phyloP scores from a whole-genome alignment of 441 rosid genomes.

The Iberis amara region DNA sequence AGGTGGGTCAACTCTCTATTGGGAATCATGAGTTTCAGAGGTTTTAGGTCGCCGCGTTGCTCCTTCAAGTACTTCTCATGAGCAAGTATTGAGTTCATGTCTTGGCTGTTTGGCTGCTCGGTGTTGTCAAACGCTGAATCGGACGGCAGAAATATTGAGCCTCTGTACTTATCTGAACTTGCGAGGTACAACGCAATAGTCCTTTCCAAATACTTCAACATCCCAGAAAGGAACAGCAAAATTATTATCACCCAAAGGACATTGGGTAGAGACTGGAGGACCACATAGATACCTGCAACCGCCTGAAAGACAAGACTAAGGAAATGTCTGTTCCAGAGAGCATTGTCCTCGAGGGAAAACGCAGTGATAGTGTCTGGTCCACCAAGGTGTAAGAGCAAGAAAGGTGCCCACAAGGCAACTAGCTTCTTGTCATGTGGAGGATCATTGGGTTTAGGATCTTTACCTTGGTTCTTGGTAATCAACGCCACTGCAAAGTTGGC shows the following conservation, averaged over 20 bases:
- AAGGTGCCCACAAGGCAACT: conserved; percentile 53
- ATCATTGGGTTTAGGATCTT: background rate
- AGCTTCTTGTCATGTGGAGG: conserved; percentile 16
- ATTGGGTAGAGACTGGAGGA: conserved; percentile 34
- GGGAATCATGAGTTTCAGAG: too few species aligned
- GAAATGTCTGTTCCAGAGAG: conserved; percentile 53
- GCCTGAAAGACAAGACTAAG: conserved; percentile 41
- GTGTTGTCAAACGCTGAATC: too few species aligned
- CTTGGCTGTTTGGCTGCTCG: too few species aligned
- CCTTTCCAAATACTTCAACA: conserved; percentile 50
- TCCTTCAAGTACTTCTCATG: too few species aligned
- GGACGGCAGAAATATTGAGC: too few species aligned
- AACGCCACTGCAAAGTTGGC: conserved; percentile 24
- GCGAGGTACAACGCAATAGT: conserved; percentile 47
- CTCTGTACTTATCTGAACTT: too few species aligned
- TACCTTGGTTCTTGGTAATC: conserved; percentile 31
- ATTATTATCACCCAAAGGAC: conserved; percentile 34
- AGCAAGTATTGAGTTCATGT: too few species aligned
- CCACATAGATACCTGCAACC: conserved; percentile 37
- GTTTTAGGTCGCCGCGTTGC: too few species aligned
- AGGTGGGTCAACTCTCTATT: background rate
- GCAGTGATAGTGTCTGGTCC: conserved; percentile 76
- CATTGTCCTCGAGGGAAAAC: conserved; percentile 54
- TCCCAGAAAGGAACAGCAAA: conserved; percentile 29
- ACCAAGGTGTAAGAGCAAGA: conserved; percentile 63